Evolutionary conservation across 139 green algal genomes (phyloP).

Genomic region (Ostreobium quekettii): DNA sequence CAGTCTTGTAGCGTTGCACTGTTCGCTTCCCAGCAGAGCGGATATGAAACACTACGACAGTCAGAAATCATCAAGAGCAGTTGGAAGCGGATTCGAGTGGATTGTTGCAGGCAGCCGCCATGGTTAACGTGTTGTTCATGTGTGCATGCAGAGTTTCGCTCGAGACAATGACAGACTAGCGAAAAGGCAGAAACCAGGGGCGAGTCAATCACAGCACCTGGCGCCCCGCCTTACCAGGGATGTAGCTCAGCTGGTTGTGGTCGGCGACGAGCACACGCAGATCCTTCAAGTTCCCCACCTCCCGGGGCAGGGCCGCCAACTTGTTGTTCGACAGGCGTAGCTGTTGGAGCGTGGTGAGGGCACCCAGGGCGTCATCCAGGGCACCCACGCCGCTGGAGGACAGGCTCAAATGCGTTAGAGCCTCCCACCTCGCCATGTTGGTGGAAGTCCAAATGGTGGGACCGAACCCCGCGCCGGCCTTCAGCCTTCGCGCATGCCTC

Average conservation of each 20-base stretch:
- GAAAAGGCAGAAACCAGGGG: too few relatives aligned
- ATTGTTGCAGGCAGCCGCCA: too few relatives aligned
- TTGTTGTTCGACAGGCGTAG: conserved; percentile 45
- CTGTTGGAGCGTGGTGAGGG: conserved; percentile 25
- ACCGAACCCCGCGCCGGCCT: too few relatives aligned
- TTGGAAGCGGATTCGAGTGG: not conserved
- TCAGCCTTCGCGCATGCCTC: too few relatives aligned
- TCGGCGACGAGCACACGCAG: conserved; percentile 53
- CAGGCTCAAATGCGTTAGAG: conserved; percentile 51
- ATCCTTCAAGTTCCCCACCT: conserved; percentile 8
- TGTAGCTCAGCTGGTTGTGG: conserved; percentile 63
- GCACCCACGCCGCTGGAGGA: conserved; percentile 37
- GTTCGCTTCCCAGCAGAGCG: not conserved
- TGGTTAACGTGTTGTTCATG: too few relatives aligned
- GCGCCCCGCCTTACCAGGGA: conserved; percentile 78
- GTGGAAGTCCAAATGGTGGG: too few relatives aligned
- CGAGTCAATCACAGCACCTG: too few relatives aligned
- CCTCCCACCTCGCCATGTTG: conserved; percentile 26
- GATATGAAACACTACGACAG: not conserved
- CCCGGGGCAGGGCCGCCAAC: conserved; percentile 33
- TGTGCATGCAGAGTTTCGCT: too few relatives aligned
- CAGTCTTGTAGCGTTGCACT: not conserved
- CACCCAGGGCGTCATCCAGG: conserved; percentile 32
- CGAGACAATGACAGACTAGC: too few relatives aligned
- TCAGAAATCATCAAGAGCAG: not conserved